Evolutionary conservation across 2,329 filamentous ascomycete genomes (phyloP).

Genomic region (Talaromyces sp.): DNA sequence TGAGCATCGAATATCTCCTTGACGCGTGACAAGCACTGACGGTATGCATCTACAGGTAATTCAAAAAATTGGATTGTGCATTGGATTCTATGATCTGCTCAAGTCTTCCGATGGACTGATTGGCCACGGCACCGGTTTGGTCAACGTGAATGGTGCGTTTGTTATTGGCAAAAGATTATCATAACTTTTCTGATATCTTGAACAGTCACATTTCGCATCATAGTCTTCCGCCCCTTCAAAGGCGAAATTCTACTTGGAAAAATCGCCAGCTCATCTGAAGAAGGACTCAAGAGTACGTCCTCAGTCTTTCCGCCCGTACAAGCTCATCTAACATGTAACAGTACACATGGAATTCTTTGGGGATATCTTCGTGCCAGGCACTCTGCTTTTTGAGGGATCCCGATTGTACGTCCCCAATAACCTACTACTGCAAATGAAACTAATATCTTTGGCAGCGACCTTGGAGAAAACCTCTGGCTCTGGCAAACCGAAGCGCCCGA

Average conservation of each 20-base stretch:
- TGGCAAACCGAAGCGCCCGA: constrained; percentile 67
- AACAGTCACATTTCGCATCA: constrained; percentile 82
- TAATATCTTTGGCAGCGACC: constrained; percentile 53
- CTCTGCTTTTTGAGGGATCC: constrained; percentile 70
- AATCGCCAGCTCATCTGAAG: constrained; percentile 70
- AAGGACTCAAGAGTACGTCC: constrained; percentile 66
- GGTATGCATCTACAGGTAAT: constrained; percentile 58
- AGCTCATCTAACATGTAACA: constrained; percentile 28
- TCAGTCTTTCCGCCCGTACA: neutral
- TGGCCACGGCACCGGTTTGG: constrained; percentile 83
- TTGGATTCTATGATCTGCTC: constrained; percentile 87
- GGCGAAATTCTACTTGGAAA: constrained; percentile 84
- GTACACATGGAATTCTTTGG: constrained; percentile 90
- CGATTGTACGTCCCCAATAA: constrained; percentile 58
- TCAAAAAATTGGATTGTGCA: constrained; percentile 88
- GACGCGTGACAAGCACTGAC: neutral
- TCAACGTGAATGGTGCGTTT: constrained; percentile 81
- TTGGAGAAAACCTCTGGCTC: constrained; percentile 75
- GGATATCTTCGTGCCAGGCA: constrained; percentile 76
- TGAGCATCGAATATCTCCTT: constrained; percentile 30
- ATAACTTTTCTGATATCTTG: constrained; percentile 5
- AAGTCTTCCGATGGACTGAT: constrained; percentile 90
- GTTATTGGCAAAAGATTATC: neutral
- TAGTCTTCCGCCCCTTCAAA: constrained; percentile 95
- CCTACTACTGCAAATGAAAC: neutral